A percentile compares a stretch with the other conserved stretches of the same genome.
Conservation (phyloP, 371 early-diverging fungal species). For the Saksenaea vasiformis region DNA sequence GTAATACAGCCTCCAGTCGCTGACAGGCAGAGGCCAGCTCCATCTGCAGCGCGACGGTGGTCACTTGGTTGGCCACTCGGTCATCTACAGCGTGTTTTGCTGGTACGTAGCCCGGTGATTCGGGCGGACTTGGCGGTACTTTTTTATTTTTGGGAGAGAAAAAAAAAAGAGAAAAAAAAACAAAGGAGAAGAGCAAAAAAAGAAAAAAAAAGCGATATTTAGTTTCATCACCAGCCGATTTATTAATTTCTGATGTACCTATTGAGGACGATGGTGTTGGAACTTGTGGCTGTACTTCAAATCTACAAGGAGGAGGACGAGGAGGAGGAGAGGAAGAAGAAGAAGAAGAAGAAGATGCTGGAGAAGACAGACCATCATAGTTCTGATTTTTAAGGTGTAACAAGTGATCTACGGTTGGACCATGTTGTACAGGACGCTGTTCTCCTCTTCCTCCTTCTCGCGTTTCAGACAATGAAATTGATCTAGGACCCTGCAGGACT, state of each 20-base stretch:
- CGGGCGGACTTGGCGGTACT: not conserved
- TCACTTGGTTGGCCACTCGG: not conserved
- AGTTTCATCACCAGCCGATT: no score
- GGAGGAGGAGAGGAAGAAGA: not conserved
- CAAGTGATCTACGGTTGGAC: no score
- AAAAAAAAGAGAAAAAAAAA: not conserved
- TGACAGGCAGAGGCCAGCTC: conserved; percentile 12
- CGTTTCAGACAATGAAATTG: not conserved
- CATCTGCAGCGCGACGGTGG: conserved; percentile 1
- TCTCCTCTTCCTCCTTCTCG: no score
- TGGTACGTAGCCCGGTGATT: not conserved
- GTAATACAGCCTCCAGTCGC: conserved; percentile 13
- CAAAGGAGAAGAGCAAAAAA: no score
- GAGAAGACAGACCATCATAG: not conserved
- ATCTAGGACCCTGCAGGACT: not conserved
- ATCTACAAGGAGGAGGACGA: no score
- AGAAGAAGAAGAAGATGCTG: not conserved
- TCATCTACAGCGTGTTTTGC: not conserved
- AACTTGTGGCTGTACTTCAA: not conserved
- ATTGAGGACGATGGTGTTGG: not conserved
- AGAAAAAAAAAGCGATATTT: no score
- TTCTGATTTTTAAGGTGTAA: no score
- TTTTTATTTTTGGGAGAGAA: not conserved
- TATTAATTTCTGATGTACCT: not conserved
- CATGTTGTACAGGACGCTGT: not conserved